Conservation (phyloP, 805 yeast species). For the Suhomyces sp. region DNA sequence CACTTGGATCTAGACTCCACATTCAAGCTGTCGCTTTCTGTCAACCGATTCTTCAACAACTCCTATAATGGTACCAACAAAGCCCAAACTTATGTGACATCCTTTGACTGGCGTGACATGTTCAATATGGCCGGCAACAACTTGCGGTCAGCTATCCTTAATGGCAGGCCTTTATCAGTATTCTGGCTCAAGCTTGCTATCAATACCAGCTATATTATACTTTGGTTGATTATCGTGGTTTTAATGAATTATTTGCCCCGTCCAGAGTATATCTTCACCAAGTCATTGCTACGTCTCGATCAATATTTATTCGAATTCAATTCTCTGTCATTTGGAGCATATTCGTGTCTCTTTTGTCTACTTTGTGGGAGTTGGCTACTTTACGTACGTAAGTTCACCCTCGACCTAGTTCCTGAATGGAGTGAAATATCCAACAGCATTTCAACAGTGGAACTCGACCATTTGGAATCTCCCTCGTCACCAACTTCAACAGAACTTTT, state of each 20-base stretch:
- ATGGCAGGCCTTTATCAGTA: background rate
- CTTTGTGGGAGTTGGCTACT: slow-evolving; percentile 9
- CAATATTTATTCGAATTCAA: slow-evolving; percentile 30
- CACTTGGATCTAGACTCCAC: too few relatives aligned
- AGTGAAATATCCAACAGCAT: background rate
- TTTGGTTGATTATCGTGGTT: slow-evolving; percentile 61
- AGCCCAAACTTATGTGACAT: too few relatives aligned
- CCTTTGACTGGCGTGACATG: too few relatives aligned
- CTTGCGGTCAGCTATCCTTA: background rate
- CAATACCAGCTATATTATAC: slow-evolving; percentile 51
- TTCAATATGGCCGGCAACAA: too few relatives aligned
- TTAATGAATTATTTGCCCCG: slow-evolving; percentile 58
- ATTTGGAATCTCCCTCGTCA: background rate
- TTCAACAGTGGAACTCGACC: slow-evolving; percentile 1
- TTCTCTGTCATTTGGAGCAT: slow-evolving; percentile 4
- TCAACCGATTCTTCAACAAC: too few relatives aligned
- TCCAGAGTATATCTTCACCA: slow-evolving; percentile 53
- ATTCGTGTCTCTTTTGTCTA: slow-evolving; percentile 3
- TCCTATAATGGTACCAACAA: too few relatives aligned
- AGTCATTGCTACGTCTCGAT: slow-evolving; percentile 45
- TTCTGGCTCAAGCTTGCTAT: slow-evolving; percentile 8
- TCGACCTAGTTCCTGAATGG: too few relatives aligned
- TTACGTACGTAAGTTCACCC: slow-evolving; percentile 13
- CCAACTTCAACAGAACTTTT: background rate
- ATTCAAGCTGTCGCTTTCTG: too few relatives aligned